These are phyloP conservation scores for Diaporthe citrichinensis DNA, from an alignment of 2,329 filamentous ascomycete species.

Conservation along the genomic window DNA sequence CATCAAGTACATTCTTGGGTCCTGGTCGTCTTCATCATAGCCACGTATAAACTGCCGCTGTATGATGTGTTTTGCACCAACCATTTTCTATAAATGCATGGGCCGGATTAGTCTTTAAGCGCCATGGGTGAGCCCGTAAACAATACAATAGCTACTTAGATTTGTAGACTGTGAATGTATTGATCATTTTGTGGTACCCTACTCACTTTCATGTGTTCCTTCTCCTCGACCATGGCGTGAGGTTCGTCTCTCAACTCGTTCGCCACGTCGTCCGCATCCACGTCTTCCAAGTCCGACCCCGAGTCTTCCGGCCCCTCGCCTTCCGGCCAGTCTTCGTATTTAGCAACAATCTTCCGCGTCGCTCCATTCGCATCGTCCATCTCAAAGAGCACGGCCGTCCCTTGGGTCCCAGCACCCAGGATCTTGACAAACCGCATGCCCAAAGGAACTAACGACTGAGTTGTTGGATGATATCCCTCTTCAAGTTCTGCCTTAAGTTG, in stretches of 20 bases:
- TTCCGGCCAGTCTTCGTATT: not conserved
- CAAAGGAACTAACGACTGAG: not conserved
- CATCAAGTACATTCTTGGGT: slow-evolving; percentile 3
- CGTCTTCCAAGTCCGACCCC: not conserved
- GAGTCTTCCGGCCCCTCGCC: too few relatives aligned
- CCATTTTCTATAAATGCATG: not conserved
- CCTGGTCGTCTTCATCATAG: not conserved
- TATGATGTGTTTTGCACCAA: slow-evolving; percentile 2
- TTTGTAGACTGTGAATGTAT: not conserved
- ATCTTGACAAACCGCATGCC: slow-evolving; percentile 1
- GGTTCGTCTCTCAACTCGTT: too few relatives aligned
- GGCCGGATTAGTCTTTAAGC: not conserved
- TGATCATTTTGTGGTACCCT: not conserved
- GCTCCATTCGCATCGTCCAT: slow-evolving; percentile 1
- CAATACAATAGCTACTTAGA: not conserved
- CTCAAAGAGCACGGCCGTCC: slow-evolving; percentile 1
- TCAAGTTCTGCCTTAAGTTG: not conserved
- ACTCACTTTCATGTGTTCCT: not conserved
- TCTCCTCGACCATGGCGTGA: not conserved
- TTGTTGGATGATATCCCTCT: not conserved
- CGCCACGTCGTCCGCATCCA: not conserved
- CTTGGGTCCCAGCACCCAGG: slow-evolving; percentile 11
- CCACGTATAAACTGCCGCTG: slow-evolving; percentile 6
- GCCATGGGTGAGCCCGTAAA: not conserved
- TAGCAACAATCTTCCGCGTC: slow-evolving; percentile 5